Percentiles rank a stretch among this genome's conserved stretches.
These are phyloP conservation scores for Fraxinus cuspidata DNA, from an alignment of 257 asterid species.

Conservation along the genomic window DNA sequence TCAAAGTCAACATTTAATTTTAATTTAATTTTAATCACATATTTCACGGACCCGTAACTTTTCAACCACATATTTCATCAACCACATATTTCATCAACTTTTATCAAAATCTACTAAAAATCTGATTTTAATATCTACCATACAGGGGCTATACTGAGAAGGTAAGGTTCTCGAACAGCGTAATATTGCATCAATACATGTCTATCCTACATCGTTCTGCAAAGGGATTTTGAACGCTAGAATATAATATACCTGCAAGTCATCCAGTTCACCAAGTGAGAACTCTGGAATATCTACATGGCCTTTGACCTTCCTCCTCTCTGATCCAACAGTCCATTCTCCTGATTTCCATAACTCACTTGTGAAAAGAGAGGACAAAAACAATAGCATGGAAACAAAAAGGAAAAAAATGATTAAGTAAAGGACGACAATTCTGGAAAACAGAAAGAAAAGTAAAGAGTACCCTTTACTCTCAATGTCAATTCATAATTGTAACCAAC, in stretches of 20 bases:
- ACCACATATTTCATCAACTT: no score
- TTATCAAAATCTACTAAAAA: no score
- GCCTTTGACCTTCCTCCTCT: slow-evolving; percentile 70
- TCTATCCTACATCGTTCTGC: neutral
- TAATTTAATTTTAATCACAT: no score
- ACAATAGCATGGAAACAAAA: neutral
- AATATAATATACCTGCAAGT: slow-evolving; percentile 59
- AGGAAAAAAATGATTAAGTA: no score
- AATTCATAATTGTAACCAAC: slow-evolving; percentile 94
- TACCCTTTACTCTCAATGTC: slow-evolving; percentile 72
- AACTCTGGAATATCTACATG: slow-evolving; percentile 74
- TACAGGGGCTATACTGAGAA: no score
- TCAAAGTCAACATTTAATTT: no score
- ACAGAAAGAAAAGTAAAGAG: no score
- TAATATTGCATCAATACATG: no score
- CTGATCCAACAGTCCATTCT: slow-evolving; percentile 81
- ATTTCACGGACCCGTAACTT: no score
- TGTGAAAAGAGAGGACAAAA: neutral
- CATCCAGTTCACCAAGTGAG: slow-evolving; percentile 92
- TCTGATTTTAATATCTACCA: no score
- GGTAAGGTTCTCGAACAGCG: neutral
- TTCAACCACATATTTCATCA: no score
- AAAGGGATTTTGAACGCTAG: no score
- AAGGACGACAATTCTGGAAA: neutral
- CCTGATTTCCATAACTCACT: slow-evolving; percentile 42